These are phyloP conservation scores for Elsinoe arachidis DNA, from an alignment of 2,329 filamentous ascomycete species.

Conservation along the genomic window DNA sequence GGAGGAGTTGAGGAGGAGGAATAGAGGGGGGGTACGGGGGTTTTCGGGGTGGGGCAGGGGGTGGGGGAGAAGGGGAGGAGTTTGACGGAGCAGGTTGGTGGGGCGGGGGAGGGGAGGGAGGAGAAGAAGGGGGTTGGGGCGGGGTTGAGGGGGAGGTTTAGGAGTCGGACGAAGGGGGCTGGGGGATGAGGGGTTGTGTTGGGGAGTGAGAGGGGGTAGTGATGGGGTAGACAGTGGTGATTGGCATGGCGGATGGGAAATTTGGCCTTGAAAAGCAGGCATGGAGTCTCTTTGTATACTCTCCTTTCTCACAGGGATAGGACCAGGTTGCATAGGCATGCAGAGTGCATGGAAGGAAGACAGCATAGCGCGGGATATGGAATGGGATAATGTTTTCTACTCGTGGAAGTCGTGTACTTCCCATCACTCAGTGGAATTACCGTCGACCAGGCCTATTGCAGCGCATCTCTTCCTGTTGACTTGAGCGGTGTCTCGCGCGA, in stretches of 20 bases:
- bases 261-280: too few species aligned
- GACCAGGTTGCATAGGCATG: background rate
- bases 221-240: background rate
- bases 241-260: too few species aligned
- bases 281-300: background rate
- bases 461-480: too few species aligned
- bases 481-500: too few species aligned
- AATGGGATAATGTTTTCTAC: too few species aligned
- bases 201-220: background rate
- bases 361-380: background rate
- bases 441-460: too few species aligned
- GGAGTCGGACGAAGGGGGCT: constrained; percentile 9
- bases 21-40: background rate
- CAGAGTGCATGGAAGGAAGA: background rate
- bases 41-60: background rate
- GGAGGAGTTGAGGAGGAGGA: constrained; percentile 38
- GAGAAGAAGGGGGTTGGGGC: constrained; percentile 10
- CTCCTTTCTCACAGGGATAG: background rate
- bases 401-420: too few species aligned
- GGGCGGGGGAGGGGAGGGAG: background rate
- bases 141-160: constrained; percentile 14
- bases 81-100: background rate
- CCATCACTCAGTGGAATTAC: too few species aligned
- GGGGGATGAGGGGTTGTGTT: background rate
- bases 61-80: constrained; percentile 1